phyloP scores from a whole-genome alignment of 148 eudicot genomes.

The Pharnaceum exiguum region DNA sequence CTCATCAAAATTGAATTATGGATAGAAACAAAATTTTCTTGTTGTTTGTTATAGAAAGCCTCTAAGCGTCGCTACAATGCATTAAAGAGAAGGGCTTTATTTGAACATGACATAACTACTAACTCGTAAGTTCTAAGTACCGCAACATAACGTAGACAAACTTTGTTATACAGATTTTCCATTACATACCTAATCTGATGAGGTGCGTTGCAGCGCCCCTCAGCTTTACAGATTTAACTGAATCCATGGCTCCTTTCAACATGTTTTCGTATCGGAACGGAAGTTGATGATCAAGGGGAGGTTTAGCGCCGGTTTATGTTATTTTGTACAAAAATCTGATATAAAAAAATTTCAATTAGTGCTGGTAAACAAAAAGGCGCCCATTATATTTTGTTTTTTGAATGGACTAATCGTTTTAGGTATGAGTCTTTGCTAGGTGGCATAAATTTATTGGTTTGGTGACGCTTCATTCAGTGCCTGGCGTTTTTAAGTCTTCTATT shows the following conservation, averaged over 20 bases:
- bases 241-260: background rate
- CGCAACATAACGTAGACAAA: too few relatives aligned
- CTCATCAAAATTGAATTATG: background rate
- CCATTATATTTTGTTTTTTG: too few relatives aligned
- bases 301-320: background rate
- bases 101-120: too few relatives aligned
- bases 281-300: background rate
- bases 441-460: background rate
- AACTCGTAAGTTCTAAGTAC: too few relatives aligned
- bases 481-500: too few relatives aligned
- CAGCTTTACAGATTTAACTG: background rate
- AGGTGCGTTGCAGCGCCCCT: background rate
- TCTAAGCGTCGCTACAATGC: too few relatives aligned
- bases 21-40: too few relatives aligned
- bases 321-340: background rate
- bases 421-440: background rate
- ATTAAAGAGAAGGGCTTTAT: too few relatives aligned
- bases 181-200: slow-evolving; percentile 11
- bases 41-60: too few relatives aligned
- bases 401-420: background rate
- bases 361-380: background rate
- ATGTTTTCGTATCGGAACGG: background rate
- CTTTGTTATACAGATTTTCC: too few relatives aligned
- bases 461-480: background rate
- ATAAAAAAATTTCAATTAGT: background rate